Evolutionary conservation across 305 asterid genomes (phyloP).

Genomic region (Fraxinus dipetala): DNA sequence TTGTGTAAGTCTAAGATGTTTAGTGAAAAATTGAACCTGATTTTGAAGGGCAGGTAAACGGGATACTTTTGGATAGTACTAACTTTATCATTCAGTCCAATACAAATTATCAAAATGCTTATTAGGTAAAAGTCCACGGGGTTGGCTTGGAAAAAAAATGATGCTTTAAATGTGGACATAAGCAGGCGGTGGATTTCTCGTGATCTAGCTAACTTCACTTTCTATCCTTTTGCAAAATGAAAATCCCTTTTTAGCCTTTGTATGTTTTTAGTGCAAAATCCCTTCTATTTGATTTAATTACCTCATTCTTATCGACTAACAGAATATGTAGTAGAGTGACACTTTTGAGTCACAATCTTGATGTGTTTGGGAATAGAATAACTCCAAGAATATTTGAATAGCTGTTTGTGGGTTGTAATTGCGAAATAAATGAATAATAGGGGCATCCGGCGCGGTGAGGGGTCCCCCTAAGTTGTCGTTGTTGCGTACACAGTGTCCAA

Average conservation of each 20-base stretch:
- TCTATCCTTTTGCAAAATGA: neutral
- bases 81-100: neutral
- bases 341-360: neutral
- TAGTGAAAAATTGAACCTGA: neutral
- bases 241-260: neutral
- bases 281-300: neutral
- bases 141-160: neutral
- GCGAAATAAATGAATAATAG: neutral
- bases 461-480: neutral
- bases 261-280: neutral
- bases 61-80: neutral
- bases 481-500: neutral
- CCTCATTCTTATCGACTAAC: neutral
- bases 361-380: neutral
- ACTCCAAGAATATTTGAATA: neutral
- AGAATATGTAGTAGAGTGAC: neutral
- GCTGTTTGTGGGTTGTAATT: neutral
- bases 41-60: neutral
- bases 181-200: neutral
- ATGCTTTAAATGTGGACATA: neutral
- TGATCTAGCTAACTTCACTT: slow-evolving; percentile 1
- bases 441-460: neutral
- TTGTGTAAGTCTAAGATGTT: neutral
- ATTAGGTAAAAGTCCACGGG: neutral
- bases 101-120: neutral